These are phyloP conservation scores for Centella asiatica DNA, from an alignment of 129 eudicot species.

Conservation along the genomic window DNA sequence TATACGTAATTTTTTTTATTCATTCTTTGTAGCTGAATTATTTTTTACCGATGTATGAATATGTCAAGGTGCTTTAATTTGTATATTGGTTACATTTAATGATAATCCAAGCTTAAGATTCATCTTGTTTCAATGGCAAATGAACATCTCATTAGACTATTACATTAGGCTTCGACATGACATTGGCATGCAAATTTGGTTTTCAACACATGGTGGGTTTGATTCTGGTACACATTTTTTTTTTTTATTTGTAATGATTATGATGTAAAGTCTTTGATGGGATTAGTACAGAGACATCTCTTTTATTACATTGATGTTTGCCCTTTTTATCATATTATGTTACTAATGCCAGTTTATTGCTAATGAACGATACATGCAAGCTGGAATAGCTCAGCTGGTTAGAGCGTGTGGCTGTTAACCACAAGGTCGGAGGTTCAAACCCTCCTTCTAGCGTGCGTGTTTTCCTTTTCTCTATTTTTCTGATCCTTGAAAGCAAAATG, in stretches of 20 bases:
- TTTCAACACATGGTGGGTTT: background rate
- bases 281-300: no score
- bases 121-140: background rate
- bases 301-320: no score
- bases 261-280: no score
- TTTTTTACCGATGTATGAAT: background rate
- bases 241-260: no score
- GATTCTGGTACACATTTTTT: constrained; percentile 4
- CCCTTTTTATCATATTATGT: no score
- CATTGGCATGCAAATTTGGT: background rate
- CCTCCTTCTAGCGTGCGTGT: constrained; percentile 10
- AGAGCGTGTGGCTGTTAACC: constrained; percentile 99
- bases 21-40: background rate
- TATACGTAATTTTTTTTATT: background rate
- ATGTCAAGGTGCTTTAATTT: background rate
- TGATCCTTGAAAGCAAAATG: background rate
- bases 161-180: background rate
- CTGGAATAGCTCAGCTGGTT: constrained; percentile 94
- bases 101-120: background rate
- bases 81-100: background rate
- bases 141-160: background rate
- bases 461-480: background rate
- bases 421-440: constrained; percentile 99
- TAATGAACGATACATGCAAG: accelerated
- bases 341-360: no score